phyloP scores from a whole-genome alignment of 2,329 filamentous ascomycete species.

The Colletotrichum noveboracense region DNA sequence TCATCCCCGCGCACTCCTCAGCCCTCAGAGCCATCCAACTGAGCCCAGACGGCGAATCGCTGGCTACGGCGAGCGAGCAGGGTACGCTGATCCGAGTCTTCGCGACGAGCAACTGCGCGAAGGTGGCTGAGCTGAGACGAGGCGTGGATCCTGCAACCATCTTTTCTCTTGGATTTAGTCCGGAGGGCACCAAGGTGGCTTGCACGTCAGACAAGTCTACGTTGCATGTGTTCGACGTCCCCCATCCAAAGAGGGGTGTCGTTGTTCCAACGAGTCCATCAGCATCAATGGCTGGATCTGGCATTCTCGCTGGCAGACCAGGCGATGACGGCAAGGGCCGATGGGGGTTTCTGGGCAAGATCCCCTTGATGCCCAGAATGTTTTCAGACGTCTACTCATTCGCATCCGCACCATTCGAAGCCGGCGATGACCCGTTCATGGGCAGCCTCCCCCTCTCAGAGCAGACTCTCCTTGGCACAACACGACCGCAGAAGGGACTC shows the following conservation, averaged over 20 bases:
- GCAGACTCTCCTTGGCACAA: conserved; percentile 52
- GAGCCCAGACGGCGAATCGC: conserved; percentile 77
- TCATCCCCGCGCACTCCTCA: conserved; percentile 88
- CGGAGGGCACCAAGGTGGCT: conserved; percentile 78
- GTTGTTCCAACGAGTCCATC: conserved; percentile 23
- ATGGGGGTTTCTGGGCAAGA: conserved; percentile 84
- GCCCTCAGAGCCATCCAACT: conserved; percentile 79
- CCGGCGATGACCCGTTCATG: conserved; percentile 72
- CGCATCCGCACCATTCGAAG: conserved; percentile 79
- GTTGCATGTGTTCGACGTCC: conserved; percentile 90
- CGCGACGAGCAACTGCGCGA: conserved; percentile 79
- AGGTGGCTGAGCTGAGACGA: conserved; percentile 82
- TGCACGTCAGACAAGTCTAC: conserved; percentile 97
- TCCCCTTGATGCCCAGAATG: conserved; percentile 83
- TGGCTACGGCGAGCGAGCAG: conserved; percentile 90
- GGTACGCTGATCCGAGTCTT: conserved; percentile 91
- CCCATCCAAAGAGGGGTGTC: conserved; percentile 52
- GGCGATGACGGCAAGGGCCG: conserved; percentile 67
- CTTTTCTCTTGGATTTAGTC: conserved; percentile 88
- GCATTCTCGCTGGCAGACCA: conserved; percentile 30
- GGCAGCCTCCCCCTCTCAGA: conserved; percentile 49
- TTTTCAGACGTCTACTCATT: conserved; percentile 93
- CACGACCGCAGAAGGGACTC: conserved; percentile 77
- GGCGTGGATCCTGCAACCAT: conserved; percentile 89
- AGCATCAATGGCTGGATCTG: conserved; percentile 23